Percentiles rank a stretch among this genome's conserved stretches.
Evolutionary conservation across 768 basidiomycete species (phyloP).

Genomic region (Tylopilus plumbeoviolaceoides): DNA sequence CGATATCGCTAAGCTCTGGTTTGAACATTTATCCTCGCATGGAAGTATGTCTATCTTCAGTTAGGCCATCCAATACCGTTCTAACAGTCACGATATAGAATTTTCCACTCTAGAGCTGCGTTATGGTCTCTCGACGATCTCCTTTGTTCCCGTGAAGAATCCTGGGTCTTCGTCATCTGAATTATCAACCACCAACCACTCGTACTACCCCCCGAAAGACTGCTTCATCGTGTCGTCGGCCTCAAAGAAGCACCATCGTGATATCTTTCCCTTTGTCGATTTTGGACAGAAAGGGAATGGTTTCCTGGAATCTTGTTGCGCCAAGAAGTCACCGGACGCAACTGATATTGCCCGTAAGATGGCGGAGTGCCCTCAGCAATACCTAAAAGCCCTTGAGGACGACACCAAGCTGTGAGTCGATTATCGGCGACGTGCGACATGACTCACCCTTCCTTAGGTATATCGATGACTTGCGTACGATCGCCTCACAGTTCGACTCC

Average conservation of each 20-base stretch:
- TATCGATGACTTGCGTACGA: conserved; percentile 10
- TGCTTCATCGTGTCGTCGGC: conserved; percentile 9
- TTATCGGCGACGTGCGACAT: not conserved
- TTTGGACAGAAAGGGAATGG: not conserved
- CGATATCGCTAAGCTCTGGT: too few species aligned
- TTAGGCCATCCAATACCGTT: too few species aligned
- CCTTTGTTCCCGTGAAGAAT: too few species aligned
- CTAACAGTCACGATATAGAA: too few species aligned
- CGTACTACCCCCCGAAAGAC: conserved; percentile 6
- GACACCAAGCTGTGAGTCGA: conserved; percentile 1
- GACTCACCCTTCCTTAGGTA: conserved; percentile 7
- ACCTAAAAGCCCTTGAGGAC: not conserved
- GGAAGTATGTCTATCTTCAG: too few species aligned
- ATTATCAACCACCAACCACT: not conserved
- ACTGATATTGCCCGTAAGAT: conserved; percentile 10
- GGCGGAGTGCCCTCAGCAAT: not conserved
- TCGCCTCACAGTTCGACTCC: conserved; percentile 10
- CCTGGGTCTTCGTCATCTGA: not conserved
- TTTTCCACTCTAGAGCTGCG: too few species aligned
- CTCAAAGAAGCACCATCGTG: conserved; percentile 6
- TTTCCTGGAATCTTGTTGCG: conserved; percentile 12
- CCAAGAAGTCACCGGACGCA: conserved; percentile 13
- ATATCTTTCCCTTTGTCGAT: conserved; percentile 15
- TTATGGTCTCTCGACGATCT: too few species aligned
- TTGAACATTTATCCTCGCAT: too few species aligned